Evolutionary conservation across 1,284 basidiomycete genomes (phyloP).

Genomic region (Fomitiporia mediterranea): DNA sequence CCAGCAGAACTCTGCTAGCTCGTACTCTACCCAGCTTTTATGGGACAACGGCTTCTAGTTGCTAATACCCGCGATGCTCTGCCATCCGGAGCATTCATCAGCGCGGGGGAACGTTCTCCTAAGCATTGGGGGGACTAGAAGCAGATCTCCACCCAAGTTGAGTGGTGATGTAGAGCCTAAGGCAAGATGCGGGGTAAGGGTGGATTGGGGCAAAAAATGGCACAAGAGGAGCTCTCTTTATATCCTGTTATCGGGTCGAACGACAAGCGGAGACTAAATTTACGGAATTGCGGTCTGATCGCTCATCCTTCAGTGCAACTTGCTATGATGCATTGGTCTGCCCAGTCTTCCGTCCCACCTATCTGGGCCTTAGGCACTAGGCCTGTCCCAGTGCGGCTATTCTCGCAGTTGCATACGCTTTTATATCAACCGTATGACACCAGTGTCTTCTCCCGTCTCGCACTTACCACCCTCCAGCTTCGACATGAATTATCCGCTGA

Average conservation of each 20-base stretch:
- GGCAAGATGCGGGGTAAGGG: neutral
- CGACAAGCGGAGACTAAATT: slow-evolving; percentile 13
- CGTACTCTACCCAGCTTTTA: no score
- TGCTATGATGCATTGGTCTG: neutral
- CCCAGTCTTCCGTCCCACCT: neutral
- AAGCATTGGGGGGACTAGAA: no score
- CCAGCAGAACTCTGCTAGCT: no score
- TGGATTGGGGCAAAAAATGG: neutral
- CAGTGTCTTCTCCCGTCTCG: slow-evolving; percentile 1
- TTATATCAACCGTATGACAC: neutral
- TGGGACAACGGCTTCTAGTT: no score
- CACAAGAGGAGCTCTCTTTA: neutral
- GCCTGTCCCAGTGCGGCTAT: no score
- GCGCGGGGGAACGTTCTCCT: no score
- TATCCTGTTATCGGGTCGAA: neutral
- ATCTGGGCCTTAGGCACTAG: no score
- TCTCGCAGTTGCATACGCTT: neutral
- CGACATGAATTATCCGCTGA: neutral
- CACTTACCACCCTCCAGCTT: neutral
- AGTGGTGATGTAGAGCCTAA: no score
- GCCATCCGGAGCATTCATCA: no score
- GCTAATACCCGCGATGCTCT: no score
- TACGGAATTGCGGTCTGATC: slow-evolving; percentile 7
- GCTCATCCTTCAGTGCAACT: slow-evolving; percentile 1
- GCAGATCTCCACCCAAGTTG: no score